Evolutionary conservation across 2,329 filamentous ascomycete genomes (phyloP).

Genomic region (Seiridium cupressi): DNA sequence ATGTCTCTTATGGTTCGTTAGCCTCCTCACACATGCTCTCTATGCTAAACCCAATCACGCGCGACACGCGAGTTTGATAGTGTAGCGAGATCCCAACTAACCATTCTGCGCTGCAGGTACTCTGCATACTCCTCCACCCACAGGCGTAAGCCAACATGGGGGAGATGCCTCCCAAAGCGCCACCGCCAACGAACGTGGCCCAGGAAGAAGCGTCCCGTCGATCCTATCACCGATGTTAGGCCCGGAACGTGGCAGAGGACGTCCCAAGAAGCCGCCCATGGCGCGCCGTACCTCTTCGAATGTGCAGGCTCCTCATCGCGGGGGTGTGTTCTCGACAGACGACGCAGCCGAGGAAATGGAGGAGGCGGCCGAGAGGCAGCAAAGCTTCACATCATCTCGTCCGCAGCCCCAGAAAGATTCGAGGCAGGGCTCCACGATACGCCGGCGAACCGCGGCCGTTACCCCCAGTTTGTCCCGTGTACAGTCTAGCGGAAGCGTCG

Average conservation of each 20-base stretch:
- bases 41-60: background rate
- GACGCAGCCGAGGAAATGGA: conserved; percentile 82
- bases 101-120: conserved; percentile 12
- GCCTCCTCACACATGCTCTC: background rate
- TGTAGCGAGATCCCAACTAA: background rate
- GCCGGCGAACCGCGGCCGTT: conserved; percentile 30
- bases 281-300: conserved; percentile 73
- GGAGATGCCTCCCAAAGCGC: conserved; percentile 27
- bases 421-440: conserved; percentile 35
- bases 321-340: conserved; percentile 86
- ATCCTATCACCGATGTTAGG: conserved; percentile 44
- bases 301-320: conserved; percentile 69
- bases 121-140: conserved; percentile 29
- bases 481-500: conserved; percentile 35
- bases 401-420: conserved; percentile 27
- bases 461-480: conserved; percentile 38
- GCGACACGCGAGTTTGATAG: background rate
- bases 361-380: conserved; percentile 45
- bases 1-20: conserved; percentile 54
- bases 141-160: conserved; percentile 23
- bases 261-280: conserved; percentile 71
- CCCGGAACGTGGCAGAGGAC: conserved; percentile 47
- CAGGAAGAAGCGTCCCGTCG: conserved; percentile 32
- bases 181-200: conserved; percentile 34
- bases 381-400: conserved; percentile 29